These are phyloP conservation scores for Fusarium decemcellulare DNA, from an alignment of 2,329 filamentous ascomycete species.

Conservation along the genomic window DNA sequence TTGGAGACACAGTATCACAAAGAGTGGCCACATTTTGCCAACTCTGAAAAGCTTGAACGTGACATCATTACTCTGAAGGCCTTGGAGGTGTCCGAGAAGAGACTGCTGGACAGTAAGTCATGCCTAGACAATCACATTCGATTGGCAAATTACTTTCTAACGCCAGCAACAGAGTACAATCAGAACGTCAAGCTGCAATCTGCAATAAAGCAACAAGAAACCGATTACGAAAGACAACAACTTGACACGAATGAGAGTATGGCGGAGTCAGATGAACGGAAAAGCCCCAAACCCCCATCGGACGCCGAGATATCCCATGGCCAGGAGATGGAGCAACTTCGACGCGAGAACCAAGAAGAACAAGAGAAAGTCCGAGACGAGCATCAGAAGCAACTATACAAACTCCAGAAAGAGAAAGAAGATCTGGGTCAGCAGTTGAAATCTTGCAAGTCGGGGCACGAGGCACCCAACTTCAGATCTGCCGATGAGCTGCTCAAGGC, in stretches of 20 bases:
- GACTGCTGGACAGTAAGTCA: conserved; percentile 9
- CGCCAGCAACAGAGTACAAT: too few species aligned
- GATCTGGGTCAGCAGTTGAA: neutral
- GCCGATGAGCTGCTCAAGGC: conserved; percentile 17
- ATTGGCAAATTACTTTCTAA: too few species aligned
- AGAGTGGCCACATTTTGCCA: conserved; percentile 1
- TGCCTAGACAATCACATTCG: neutral
- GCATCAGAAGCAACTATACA: neutral
- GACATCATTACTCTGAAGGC: neutral
- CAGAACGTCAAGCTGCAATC: neutral
- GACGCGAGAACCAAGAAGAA: neutral
- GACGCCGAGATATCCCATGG: too few species aligned
- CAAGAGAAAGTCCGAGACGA: neutral
- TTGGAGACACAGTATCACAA: conserved; percentile 1
- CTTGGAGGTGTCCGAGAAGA: neutral
- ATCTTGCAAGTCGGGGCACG: neutral
- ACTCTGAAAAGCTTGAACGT: neutral
- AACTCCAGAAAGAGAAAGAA: neutral
- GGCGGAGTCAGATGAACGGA: neutral
- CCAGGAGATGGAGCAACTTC: too few species aligned
- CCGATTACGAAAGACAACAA: too few species aligned
- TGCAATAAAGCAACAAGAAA: neutral
- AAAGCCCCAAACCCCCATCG: too few species aligned
- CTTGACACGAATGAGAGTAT: neutral
- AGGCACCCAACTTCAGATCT: conserved; percentile 3